These are phyloP conservation scores for Teratosphaeria zuluensis DNA, from an alignment of 2,329 filamentous ascomycete genomes.

Conservation along the genomic window DNA sequence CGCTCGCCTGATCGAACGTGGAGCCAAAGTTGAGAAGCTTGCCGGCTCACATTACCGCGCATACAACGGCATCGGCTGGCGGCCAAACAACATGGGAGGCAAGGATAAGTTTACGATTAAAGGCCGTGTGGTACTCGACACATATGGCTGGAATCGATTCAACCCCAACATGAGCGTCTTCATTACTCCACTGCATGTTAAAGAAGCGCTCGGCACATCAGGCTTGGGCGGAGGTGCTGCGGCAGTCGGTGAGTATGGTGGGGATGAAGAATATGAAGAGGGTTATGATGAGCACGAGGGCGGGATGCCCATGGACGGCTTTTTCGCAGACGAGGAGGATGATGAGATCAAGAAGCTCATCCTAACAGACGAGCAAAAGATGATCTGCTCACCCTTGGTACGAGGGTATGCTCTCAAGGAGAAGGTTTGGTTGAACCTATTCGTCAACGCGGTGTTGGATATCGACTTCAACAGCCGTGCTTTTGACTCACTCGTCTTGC, in stretches of 20 bases:
- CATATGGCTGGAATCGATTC: slow-evolving; percentile 36
- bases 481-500: slow-evolving; percentile 41
- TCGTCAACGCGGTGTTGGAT: slow-evolving; percentile 29
- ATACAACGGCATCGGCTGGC: slow-evolving; percentile 40
- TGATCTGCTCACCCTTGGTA: slow-evolving; percentile 23
- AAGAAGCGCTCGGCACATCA: neutral
- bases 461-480: slow-evolving; percentile 38
- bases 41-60: slow-evolving; percentile 42
- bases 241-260: slow-evolving; percentile 4
- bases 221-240: slow-evolving; percentile 1
- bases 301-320: slow-evolving; percentile 27
- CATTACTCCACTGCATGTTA: slow-evolving; percentile 24
- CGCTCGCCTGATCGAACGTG: slow-evolving; percentile 34
- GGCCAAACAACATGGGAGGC: slow-evolving; percentile 18
- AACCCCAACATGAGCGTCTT: slow-evolving; percentile 34
- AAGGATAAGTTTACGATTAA: slow-evolving; percentile 36
- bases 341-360: slow-evolving; percentile 10
- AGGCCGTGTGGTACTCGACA: slow-evolving; percentile 43
- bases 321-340: slow-evolving; percentile 20
- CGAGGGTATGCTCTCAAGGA: slow-evolving; percentile 31
- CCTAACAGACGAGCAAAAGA: slow-evolving; percentile 24
- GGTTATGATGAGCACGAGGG: slow-evolving; percentile 14
- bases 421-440: slow-evolving; percentile 35
- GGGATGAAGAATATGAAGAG: slow-evolving; percentile 10
- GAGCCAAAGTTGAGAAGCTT: slow-evolving; percentile 37